These are phyloP conservation scores for Dianthus caryophyllus DNA, from an alignment of 148 eudicot species.

Conservation along the genomic window DNA sequence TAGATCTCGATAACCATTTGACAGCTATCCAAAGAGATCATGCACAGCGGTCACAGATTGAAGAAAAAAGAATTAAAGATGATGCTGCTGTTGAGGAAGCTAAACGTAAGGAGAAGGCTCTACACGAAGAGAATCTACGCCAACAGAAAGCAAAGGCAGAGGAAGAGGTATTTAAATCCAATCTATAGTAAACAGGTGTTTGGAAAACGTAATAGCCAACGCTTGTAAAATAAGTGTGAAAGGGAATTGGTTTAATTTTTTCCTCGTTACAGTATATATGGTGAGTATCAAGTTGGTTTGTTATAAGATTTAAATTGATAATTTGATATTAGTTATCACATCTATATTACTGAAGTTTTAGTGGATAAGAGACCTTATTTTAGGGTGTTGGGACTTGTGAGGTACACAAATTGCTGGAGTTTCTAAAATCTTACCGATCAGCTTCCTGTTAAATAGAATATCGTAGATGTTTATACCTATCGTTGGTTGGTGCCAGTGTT, in stretches of 20 bases:
- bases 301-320: background rate
- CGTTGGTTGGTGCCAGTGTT: constrained; percentile 2
- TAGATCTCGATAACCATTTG: constrained; percentile 88
- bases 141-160: constrained; percentile 69
- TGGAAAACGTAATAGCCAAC: background rate
- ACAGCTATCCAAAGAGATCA: constrained; percentile 82
- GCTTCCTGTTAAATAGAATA: background rate
- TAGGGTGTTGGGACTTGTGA: too few species aligned
- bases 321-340: background rate
- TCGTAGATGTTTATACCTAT: background rate
- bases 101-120: constrained; percentile 69
- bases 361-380: background rate
- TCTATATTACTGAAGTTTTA: background rate
- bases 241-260: background rate
- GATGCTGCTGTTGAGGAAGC: constrained; percentile 91
- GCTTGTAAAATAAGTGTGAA: background rate
- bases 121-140: constrained; percentile 59
- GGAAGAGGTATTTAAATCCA: constrained; percentile 47
- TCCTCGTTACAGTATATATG: background rate
- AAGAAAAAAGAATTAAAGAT: constrained; percentile 86
- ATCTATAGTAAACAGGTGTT: background rate
- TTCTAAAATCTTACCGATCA: background rate
- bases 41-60: constrained; percentile 75
- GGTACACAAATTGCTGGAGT: background rate
- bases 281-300: background rate